phyloP scores from a whole-genome alignment of 768 basidiomycete species.

The Trichaptum fuscoviolaceum region DNA sequence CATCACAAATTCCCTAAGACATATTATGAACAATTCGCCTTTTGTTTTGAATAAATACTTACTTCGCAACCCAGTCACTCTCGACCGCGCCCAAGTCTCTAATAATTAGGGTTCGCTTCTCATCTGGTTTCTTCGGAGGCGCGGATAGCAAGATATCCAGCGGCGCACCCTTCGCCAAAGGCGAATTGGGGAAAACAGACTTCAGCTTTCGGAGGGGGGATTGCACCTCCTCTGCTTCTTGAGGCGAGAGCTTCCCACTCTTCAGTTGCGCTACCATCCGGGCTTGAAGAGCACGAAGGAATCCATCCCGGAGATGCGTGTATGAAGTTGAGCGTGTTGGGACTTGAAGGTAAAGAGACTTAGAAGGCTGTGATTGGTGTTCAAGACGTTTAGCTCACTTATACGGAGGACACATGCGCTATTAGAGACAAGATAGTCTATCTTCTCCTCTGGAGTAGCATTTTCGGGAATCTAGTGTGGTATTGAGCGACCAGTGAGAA shows the following conservation, averaged over 20 bases:
- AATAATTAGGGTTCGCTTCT: constrained; percentile 53
- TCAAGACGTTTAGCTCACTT: constrained; percentile 33
- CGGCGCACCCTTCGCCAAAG: constrained; percentile 59
- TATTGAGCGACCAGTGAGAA: neutral
- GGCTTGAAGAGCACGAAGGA: constrained; percentile 65
- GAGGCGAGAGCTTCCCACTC: constrained; percentile 48
- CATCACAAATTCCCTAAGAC: constrained; percentile 49
- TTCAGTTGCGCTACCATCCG: constrained; percentile 51
- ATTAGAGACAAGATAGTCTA: constrained; percentile 59
- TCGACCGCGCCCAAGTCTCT: constrained; percentile 71
- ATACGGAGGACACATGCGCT: constrained; percentile 72
- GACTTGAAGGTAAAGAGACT: constrained; percentile 36
- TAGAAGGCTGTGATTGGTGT: neutral
- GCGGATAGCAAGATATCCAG: constrained; percentile 65
- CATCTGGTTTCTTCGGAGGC: constrained; percentile 38
- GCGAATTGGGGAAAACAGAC: constrained; percentile 67
- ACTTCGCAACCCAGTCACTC: constrained; percentile 62
- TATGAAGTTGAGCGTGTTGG: constrained; percentile 75
- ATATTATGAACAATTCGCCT: constrained; percentile 4
- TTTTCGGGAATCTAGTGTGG: constrained; percentile 42
- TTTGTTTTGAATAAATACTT: constrained; percentile 5
- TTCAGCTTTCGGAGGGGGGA: constrained; percentile 69
- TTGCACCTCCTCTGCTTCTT: constrained; percentile 50
- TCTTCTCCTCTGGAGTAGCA: constrained; percentile 64
- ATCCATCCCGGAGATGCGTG: constrained; percentile 78